Percentiles rank a stretch among this genome's conserved stretches.
These are phyloP conservation scores for Epithele typhae DNA, from an alignment of 768 basidiomycete genomes.

Conservation along the genomic window DNA sequence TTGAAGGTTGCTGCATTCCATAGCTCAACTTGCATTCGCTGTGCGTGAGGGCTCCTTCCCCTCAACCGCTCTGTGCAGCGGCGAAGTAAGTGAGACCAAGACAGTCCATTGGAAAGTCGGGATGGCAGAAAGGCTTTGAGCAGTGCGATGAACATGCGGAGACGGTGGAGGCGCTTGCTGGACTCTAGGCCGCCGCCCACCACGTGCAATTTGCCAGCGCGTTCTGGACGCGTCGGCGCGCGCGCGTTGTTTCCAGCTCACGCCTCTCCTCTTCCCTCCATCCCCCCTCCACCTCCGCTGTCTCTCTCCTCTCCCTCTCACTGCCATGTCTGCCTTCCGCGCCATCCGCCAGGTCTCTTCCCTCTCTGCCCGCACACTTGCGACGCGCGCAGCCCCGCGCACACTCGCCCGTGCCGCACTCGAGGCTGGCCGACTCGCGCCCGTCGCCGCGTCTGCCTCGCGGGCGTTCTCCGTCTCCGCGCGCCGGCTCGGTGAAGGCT, in stretches of 20 bases:
- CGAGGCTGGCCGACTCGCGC: too few relatives aligned
- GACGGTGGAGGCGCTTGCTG: too few relatives aligned
- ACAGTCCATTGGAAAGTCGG: too few relatives aligned
- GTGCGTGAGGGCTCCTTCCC: too few relatives aligned
- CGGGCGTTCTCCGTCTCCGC: conserved; percentile 39
- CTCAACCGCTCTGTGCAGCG: too few relatives aligned
- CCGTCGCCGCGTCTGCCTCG: conserved; percentile 22
- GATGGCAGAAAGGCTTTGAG: too few relatives aligned
- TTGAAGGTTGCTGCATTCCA: too few relatives aligned
- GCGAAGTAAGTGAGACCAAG: too few relatives aligned
- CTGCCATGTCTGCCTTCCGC: conserved; percentile 59
- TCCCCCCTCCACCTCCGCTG: conserved; percentile 4
- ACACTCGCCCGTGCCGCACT: conserved; percentile 18
- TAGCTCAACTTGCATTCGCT: too few relatives aligned
- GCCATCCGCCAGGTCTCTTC: conserved; percentile 53
- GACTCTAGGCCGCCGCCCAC: too few relatives aligned
- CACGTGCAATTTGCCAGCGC: neutral
- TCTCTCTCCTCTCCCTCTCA: conserved; percentile 1
- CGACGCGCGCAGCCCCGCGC: conserved; percentile 21
- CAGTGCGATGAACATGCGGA: too few relatives aligned
- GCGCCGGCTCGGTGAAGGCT: conserved; percentile 37
- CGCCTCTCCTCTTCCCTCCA: neutral
- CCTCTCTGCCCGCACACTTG: conserved; percentile 36
- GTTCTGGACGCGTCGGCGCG: neutral
- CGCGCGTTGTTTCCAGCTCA: neutral